Conservation (phyloP, 768 basidiomycete species). For the Tylopilus plumbeoviolaceoides region DNA sequence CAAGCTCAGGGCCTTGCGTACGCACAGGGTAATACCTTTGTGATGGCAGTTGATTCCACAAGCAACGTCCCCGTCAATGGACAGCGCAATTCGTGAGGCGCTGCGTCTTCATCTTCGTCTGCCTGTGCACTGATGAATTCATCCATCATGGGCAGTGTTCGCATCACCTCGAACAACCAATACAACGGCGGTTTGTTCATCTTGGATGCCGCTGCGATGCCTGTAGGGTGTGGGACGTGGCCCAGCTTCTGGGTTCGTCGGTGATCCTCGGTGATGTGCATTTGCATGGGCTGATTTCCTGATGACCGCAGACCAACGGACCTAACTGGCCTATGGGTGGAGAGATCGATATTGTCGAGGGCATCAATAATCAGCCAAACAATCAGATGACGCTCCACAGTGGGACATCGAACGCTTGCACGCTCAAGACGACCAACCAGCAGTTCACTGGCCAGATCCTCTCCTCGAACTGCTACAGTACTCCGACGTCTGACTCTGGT, state of each 20-base stretch:
- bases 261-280: neutral
- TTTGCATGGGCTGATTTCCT: neutral
- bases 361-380: conserved; percentile 51
- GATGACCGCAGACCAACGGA: conserved; percentile 36
- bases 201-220: conserved; percentile 65
- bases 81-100: conserved; percentile 48
- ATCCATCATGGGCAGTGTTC: conserved; percentile 42
- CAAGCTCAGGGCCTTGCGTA: conserved; percentile 50
- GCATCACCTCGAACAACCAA: conserved; percentile 56
- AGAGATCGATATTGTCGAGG: conserved; percentile 75
- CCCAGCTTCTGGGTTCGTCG: conserved; percentile 51
- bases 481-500: conserved; percentile 39
- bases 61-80: conserved; percentile 44
- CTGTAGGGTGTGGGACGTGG: conserved; percentile 61
- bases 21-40: conserved; percentile 51
- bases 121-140: neutral
- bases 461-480: conserved; percentile 38
- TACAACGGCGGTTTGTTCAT: conserved; percentile 68
- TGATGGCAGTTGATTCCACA: conserved; percentile 59
- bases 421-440: conserved; percentile 12
- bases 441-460: conserved; percentile 24
- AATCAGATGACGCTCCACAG: conserved; percentile 72
- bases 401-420: conserved; percentile 34
- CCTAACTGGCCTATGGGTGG: conserved; percentile 51
- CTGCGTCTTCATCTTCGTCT: neutral